Base-by-base conservation (phyloP, 2,329 filamentous ascomycete genomes). In the Pseudohalonectria lignicola region DNA sequence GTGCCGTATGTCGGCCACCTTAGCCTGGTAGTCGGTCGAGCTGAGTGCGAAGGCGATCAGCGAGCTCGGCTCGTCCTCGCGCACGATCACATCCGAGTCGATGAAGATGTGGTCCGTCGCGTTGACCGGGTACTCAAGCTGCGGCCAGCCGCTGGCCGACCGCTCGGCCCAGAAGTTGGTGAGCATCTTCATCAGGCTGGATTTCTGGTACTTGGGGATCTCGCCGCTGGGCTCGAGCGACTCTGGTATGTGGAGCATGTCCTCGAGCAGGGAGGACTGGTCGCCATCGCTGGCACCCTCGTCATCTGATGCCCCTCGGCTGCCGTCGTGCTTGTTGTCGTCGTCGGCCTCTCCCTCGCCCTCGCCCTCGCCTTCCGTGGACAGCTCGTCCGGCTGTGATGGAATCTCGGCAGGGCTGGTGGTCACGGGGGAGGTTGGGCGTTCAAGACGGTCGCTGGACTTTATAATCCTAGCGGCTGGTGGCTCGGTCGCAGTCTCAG, bases 161-260 rank as follows among this genome's bases (percentile, higher is more conserved):
- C 92, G 78, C 60, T 98, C 93, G 3, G 92, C 93, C 92, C 92
- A 98, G 59, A 98, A 98, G 51, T 90, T 95, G 13, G 87, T 92
- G 33, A 98, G 70, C 65, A 95, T 87, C 54, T 93, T 94, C 76
- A 98, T 82, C 46, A 96, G 66, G 33, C 87, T 95, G 41, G 79
- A 88, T 57, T 90, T 92, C 53, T 95, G 86, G 53, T 96, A 86
- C 52, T 86, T 94, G 1, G 73, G 69, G 18, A 78, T 69, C 37
- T 79, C 76, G 2, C 67, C 65, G 48, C 64, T 74, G 4, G 70
- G 69, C 47, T 77, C 80, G 44, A 79, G 66, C 43, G 73, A 72
- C 34, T 76, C 73, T 12, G 76, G 71, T 30, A 38, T 38, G 12
- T 33, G 31, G 39, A 80, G 56, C 31, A 83, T 74, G 43, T 88